These are phyloP conservation scores for Mucor plumbeus DNA, from an alignment of 371 early-diverging fungal species.

Conservation along the genomic window DNA sequence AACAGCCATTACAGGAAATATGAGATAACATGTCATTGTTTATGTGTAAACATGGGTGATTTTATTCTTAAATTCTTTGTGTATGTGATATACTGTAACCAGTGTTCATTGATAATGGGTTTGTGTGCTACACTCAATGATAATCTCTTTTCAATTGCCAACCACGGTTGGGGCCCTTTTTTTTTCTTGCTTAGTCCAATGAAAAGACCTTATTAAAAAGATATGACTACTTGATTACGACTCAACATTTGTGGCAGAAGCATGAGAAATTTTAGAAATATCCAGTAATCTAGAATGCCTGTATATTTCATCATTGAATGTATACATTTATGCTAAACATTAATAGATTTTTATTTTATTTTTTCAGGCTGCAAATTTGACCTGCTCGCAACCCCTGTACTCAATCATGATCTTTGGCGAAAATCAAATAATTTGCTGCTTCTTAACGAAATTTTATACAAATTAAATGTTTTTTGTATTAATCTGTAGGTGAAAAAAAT, in stretches of 20 bases:
- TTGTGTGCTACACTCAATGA: not conserved
- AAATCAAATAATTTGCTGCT: not conserved
- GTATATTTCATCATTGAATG: too few relatives aligned
- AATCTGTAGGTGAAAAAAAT: too few relatives aligned
- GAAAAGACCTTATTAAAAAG: too few relatives aligned
- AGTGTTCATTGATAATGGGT: not conserved
- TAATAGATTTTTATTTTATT: not conserved
- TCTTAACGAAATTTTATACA: not conserved
- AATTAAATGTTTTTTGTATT: not conserved
- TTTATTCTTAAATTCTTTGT: not conserved
- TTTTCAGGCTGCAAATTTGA: not conserved
- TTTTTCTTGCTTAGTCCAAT: too few relatives aligned
- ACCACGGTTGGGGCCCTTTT: not conserved
- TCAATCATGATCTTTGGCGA: not conserved
- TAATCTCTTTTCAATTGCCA: not conserved
- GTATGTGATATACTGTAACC: not conserved
- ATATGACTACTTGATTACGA: too few relatives aligned
- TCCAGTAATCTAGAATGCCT: too few relatives aligned
- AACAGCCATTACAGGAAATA: not conserved
- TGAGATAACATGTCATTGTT: not conserved
- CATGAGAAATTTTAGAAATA: too few relatives aligned
- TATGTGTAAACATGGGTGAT: not conserved
- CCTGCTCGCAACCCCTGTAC: not conserved
- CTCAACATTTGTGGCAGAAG: not conserved
- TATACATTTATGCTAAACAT: too few relatives aligned